These are phyloP conservation scores for Macadamia integrifolia DNA, from an alignment of 164 flowering plant genomes.

Conservation along the genomic window DNA sequence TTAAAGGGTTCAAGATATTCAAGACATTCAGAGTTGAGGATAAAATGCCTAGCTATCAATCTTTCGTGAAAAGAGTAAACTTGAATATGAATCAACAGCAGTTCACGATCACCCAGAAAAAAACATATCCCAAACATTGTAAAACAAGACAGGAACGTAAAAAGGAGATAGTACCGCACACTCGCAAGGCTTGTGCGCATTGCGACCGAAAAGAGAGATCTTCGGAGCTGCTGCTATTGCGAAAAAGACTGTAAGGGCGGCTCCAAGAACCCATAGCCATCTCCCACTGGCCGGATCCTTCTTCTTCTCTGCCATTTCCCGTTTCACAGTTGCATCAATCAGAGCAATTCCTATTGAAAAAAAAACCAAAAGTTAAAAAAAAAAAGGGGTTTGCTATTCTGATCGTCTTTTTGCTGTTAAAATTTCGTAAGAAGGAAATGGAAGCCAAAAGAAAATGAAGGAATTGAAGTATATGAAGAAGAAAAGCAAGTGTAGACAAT, in stretches of 20 bases:
- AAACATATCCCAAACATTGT: not conserved
- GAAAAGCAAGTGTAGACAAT: too few species aligned
- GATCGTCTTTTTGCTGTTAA: not conserved
- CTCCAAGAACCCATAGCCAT: constrained; percentile 21
- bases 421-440: too few species aligned
- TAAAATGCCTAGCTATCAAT: too few species aligned
- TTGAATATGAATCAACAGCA: not conserved
- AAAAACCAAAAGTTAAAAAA: too few species aligned
- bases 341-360: too few species aligned
- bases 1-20: too few species aligned
- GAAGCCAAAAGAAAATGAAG: too few species aligned
- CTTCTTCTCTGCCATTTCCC: not conserved
- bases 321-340: constrained; percentile 1
- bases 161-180: constrained; percentile 10
- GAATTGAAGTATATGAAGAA: too few species aligned
- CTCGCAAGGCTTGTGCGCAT: constrained; percentile 11
- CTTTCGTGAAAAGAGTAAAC: not conserved
- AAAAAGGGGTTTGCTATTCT: too few species aligned
- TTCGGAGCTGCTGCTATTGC: constrained; percentile 15
- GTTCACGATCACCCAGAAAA: not conserved
- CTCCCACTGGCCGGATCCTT: not conserved
- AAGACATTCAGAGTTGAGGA: too few species aligned
- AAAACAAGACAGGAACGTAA: not conserved
- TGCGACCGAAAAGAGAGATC: constrained; percentile 14
- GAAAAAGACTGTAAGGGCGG: constrained; percentile 12